Percentiles rank a stretch among this genome's conserved stretches.
Evolutionary conservation across 2,329 filamentous ascomycete genomes (phyloP).

Genomic region (Mariannaea sp.): DNA sequence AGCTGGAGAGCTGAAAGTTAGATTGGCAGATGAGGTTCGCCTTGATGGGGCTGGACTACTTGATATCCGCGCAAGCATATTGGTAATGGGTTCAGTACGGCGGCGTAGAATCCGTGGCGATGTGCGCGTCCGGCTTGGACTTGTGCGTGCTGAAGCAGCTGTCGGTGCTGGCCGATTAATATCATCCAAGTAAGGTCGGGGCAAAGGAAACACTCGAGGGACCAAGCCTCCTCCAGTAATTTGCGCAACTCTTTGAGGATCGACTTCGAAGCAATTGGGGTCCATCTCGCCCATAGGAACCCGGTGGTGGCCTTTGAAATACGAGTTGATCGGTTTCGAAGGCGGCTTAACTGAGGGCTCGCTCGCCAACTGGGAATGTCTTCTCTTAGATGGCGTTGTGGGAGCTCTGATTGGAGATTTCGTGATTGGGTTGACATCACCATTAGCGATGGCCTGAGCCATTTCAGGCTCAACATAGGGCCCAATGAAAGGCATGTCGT

Average conservation of each 20-base stretch:
- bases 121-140: slow-evolving; percentile 33
- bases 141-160: slow-evolving; percentile 20
- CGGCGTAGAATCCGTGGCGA: slow-evolving; percentile 53
- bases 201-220: slow-evolving; percentile 62
- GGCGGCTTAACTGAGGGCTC: slow-evolving; percentile 34
- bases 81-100: slow-evolving; percentile 57
- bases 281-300: slow-evolving; percentile 68
- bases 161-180: slow-evolving; percentile 29
- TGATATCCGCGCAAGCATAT: slow-evolving; percentile 44
- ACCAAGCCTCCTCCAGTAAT: slow-evolving; percentile 55
- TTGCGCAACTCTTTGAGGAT: slow-evolving; percentile 53
- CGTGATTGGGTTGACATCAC: slow-evolving; percentile 88
- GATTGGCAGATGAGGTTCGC: slow-evolving; percentile 20
- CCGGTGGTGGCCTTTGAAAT: slow-evolving; percentile 56
- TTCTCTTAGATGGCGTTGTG: slow-evolving; percentile 49
- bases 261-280: slow-evolving; percentile 62
- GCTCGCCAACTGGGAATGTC: slow-evolving; percentile 45
- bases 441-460: slow-evolving; percentile 75
- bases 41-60: slow-evolving; percentile 27
- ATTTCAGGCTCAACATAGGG: slow-evolving; percentile 68
- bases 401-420: slow-evolving; percentile 66
- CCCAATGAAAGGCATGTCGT: slow-evolving; percentile 83
- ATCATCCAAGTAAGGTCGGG: slow-evolving; percentile 59
- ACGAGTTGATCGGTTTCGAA: slow-evolving; percentile 58
- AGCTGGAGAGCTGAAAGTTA: slow-evolving; percentile 16